Base-by-base conservation (phyloP, 192 early-diverging fungal genomes). In the Coemansia sp. region DNA sequence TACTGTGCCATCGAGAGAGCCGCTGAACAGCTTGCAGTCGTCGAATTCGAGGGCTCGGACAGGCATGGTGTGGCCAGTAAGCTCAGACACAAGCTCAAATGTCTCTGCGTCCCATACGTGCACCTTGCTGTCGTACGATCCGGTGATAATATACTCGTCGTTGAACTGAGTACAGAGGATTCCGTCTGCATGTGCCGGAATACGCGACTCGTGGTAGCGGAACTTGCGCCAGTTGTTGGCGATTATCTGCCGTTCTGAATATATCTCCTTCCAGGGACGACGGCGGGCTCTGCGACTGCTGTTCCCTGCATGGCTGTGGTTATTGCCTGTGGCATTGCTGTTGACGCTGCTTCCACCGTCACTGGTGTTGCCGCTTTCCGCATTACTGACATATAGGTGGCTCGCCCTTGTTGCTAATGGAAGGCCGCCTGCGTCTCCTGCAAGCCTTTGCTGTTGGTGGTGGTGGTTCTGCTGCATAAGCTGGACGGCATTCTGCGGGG, bases 191-290 rank as follows among this genome's bases (percentile, higher is more conserved):
- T 99, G 97, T 24, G 93, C 94, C 9, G 73, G 74, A 9, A 95
- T 79, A 14, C 84, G 83, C 10, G 83, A 87, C 57, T 85, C 68
- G 14, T 72, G 75, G 74, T 89, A 96, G 57, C 89, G 88, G 64
- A 89, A 89, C 63, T 89, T 89, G 60, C 96, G 84, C 97, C 97
- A 99, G 83, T 98, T 96, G 30, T 94, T 90, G 69, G 93, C 96
- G 6, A 99, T 90, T 12, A 92, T 85, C 38, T 94, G 83, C 15
- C 97, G 90, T 72, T 98, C 96, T 7, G 94, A 89, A 76, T 96
- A 99, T 33, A 99, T 91, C 52, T 90, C 89, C 81, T 99, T 99
- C 96, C 96, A 99, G 2, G 91, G 90, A 7, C 94, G 89, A 20
- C 87, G 87, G 10, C 70, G 67, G 7, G 56, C 23, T 20, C 34